Conservation (phyloP, 306 rosid genomes). For the Quercus rubra region DNA sequence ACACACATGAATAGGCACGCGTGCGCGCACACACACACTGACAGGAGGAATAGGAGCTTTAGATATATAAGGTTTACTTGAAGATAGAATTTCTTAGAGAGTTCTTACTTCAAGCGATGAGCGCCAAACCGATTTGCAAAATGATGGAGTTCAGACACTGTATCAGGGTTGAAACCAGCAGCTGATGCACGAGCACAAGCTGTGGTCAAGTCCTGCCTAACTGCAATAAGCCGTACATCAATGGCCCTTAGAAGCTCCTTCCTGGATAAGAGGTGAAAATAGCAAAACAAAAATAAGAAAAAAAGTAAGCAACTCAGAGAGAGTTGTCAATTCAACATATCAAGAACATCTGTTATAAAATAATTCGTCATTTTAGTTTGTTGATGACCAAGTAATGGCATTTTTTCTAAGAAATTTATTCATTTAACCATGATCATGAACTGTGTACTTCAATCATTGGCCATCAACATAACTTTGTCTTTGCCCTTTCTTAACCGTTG, state of each 20-base stretch:
- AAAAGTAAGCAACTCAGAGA: background rate
- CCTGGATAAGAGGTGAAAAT: conserved; percentile 39
- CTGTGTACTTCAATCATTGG: background rate
- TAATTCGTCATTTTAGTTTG: background rate
- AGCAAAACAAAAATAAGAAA: background rate
- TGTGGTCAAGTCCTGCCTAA: conserved; percentile 71
- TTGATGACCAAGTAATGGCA: background rate
- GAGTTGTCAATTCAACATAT: background rate
- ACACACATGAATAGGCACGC: background rate
- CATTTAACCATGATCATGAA: background rate
- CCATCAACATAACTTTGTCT: background rate
- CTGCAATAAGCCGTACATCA: conserved; percentile 80
- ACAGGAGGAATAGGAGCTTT: background rate
- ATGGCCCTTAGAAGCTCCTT: conserved; percentile 93
- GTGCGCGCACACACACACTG: background rate
- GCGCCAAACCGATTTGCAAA: conserved; percentile 84
- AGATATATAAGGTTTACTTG: background rate
- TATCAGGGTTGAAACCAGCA: conserved; percentile 68
- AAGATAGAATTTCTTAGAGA: conserved; percentile 11
- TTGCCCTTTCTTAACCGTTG: background rate
- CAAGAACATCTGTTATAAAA: background rate
- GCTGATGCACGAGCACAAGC: conserved; percentile 85
- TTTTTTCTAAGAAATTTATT: background rate
- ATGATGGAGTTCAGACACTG: conserved; percentile 67
- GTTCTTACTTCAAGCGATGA: conserved; percentile 66